Evolutionary conservation across 352 stramenopile species (phyloP), one percentile per base, ranked within the genome.

Genomic region (Phytophthora aleatoria): DNA sequence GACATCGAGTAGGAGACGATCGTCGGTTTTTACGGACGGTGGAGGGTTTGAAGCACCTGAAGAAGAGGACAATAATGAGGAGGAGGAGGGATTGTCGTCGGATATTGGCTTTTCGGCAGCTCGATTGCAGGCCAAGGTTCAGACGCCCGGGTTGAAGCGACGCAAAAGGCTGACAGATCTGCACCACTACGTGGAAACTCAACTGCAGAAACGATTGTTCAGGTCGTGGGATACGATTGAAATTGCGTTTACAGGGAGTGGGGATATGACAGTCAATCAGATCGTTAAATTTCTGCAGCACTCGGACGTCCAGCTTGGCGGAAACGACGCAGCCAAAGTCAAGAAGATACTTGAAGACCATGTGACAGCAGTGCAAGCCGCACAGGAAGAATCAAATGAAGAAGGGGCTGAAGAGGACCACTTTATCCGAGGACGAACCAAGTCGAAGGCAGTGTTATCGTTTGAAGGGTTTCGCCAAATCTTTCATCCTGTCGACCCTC

Each of bases 171-270:
- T 92, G 49, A 81, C 86, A 56, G 76, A 92, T 11, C 64, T 92
- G 16, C 81, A 90, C 30, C 61, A 69, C 1, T 92, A 88, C 61
- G 79, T 91, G 12, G 73, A 84, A 30, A 83, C 74, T 2, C 81
- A 90, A 44, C 61, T 92, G 0, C 79, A 90, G 57, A 90, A 89
- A 50, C 74, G 83, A n/a, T 66, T 92, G 24, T 78, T 77, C 33
- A 79, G 74, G 26, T 87, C 77, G 31, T 91, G 81, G 83, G 83
- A 89, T 41, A 85, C 77, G 3, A 91, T 92, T 52, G 79, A 92
- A 61, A 80, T 88, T 50, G 79, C 83, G 27, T 85, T 92, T 55
- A 67, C 76, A 0, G 80, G 79, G 1, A 89, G 79, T 45, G 81
- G 81, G 0, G 79, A 90, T n/a, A 83, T 92, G 61, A 87, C 75